phyloP scores from a whole-genome alignment of 2,329 filamentous ascomycete species.

The Cercospora sojina region DNA sequence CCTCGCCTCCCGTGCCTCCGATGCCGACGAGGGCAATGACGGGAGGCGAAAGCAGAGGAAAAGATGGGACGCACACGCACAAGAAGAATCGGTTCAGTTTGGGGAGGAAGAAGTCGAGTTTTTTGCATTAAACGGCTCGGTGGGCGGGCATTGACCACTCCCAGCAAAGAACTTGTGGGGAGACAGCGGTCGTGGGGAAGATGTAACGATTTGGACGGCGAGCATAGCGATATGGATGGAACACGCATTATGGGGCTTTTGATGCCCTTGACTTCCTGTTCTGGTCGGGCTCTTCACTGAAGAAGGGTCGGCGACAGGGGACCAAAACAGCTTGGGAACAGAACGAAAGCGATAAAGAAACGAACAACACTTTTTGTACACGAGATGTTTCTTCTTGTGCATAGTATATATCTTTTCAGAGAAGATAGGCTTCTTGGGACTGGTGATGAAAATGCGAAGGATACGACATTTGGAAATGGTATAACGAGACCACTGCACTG shows the following conservation, averaged over 20 bases:
- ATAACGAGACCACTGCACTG: background rate
- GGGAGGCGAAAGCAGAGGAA: constrained; percentile 21
- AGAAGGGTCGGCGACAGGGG: background rate
- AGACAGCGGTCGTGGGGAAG: background rate
- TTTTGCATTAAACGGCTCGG: constrained; percentile 9
- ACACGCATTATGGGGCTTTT: background rate
- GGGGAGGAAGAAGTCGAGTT: constrained; percentile 66
- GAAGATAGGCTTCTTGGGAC: background rate
- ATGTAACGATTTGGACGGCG: background rate
- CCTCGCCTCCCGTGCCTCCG: background rate
- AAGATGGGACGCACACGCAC: constrained; percentile 34
- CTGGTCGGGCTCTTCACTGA: background rate
- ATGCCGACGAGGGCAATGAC: background rate
- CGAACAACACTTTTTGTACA: background rate
- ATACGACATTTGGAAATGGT: background rate
- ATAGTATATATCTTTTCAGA: background rate
- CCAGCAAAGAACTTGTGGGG: background rate
- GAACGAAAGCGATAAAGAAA: background rate
- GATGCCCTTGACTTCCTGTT: background rate
- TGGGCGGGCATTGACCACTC: background rate
- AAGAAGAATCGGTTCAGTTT: constrained; percentile 66
- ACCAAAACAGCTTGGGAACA: background rate
- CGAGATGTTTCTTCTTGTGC: background rate
- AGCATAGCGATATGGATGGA: background rate
- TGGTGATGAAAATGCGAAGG: background rate